Base-by-base conservation (phyloP, 768 basidiomycete species). In the Paxillus involutus region DNA sequence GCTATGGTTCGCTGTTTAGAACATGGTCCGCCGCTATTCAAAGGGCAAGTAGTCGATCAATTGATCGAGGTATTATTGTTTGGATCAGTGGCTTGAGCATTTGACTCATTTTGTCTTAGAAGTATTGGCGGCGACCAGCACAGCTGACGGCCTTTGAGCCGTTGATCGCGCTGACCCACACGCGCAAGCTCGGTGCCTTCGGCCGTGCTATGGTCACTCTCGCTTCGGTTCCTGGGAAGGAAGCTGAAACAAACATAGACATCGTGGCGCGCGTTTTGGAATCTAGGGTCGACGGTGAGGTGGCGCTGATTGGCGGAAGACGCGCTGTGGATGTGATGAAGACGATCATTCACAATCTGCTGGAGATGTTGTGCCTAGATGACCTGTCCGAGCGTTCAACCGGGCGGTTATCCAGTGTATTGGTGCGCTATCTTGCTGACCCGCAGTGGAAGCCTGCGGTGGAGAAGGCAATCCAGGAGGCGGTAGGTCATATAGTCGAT, bases 11-110 rank as follows among this genome's bases (percentile, higher is more conserved):
- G 66, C 6, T 84, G 81, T 59, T 63, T 86, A 29, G 82, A 84
- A 59, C 72, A 78, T 37, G 79, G 77, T 32, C 64, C 73, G 4
- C 67, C 76, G 19, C 67, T 67, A 0, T 70, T 71, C n/a, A 75
- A 80, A 13, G 67, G 75, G 47, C 84, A 82, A 81, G 62, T 82
- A 12, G 59, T 88, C 21, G 70, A 73, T 39, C 73, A 79, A 52
- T 62, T 73, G 0, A 51, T 80, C n/a, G 76, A 86, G 73, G 85
- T 85, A 33, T 41, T 6, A 24, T 5, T 37, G 10, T 44, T 33
- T 55, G 8, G 44, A 36, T 13, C 2, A 4, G 4, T 19, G 17
- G 12, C 21, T 17, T 54, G n/a, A 42, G 24, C 39, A 17, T 19
- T n/a, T 40, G 16, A n/a, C 16, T 40, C 7, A 46, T 17, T 13